Percentiles rank a stretch among this genome's conserved stretches.
Evolutionary conservation across 2,329 filamentous ascomycete genomes (phyloP).

Genomic region (Cercospora sojina): DNA sequence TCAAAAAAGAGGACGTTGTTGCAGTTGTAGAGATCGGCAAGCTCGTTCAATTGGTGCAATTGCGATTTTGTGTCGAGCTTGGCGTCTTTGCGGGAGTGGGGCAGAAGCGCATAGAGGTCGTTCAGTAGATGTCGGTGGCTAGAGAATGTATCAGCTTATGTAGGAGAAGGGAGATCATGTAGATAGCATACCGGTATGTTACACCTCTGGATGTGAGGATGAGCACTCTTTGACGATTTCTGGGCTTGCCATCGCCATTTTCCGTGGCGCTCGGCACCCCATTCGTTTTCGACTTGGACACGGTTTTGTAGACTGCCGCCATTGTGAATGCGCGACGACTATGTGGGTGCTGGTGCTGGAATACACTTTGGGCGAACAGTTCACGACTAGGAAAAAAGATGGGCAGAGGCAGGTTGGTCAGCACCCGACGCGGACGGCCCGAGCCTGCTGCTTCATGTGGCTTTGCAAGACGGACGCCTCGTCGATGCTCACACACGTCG

Average conservation of each 20-base stretch:
- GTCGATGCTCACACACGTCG: background rate
- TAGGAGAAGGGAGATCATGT: background rate
- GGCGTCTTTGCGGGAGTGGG: constrained; percentile 88
- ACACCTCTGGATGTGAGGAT: constrained; percentile 92
- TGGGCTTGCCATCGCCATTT: constrained; percentile 33
- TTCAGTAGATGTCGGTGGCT: constrained; percentile 92
- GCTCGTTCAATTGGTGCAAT: constrained; percentile 75
- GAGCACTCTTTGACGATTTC: constrained; percentile 64
- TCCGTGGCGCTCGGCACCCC: constrained; percentile 34
- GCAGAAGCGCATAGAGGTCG: constrained; percentile 83
- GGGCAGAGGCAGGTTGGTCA: background rate
- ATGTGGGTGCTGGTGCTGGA: background rate
- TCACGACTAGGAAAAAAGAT: background rate
- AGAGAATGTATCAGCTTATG: constrained; percentile 8
- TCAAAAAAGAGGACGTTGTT: constrained; percentile 96
- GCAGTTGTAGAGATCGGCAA: constrained; percentile 79
- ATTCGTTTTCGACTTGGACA: constrained; percentile 46
- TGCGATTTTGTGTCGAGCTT: constrained; percentile 96
- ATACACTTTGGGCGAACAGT: background rate
- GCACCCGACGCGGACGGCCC: background rate
- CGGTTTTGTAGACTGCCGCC: constrained; percentile 58
- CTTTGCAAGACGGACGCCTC: background rate
- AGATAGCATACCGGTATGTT: constrained; percentile 65
- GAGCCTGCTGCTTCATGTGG: background rate
- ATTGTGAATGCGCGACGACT: constrained; percentile 38